A percentile compares a stretch with the other conserved stretches of the same genome.
Evolutionary conservation across 2,329 filamentous ascomycete species (phyloP).

Genomic region (Ceratocystis colombiana): DNA sequence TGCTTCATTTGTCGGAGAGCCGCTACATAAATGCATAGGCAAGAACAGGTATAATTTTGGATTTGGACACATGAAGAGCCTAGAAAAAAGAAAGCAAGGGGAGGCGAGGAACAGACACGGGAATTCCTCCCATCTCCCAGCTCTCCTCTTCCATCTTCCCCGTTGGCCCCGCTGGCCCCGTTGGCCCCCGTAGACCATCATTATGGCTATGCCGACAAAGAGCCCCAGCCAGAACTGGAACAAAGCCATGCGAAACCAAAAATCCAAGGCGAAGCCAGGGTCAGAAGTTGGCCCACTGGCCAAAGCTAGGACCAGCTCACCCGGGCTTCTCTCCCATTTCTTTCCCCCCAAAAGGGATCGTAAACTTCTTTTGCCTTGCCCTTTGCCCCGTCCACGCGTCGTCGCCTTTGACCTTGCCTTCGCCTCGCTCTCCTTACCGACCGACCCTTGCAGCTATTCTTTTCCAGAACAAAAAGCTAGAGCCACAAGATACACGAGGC

Average conservation of each 20-base stretch:
- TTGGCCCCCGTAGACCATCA: background rate
- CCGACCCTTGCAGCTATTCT: conserved; percentile 10
- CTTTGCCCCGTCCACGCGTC: background rate
- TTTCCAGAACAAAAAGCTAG: conserved; percentile 11
- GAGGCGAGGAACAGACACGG: background rate
- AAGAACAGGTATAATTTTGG: no score
- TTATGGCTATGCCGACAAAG: conserved; percentile 7
- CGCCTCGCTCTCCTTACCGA: no score
- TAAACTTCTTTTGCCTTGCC: background rate
- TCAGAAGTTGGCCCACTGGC: background rate
- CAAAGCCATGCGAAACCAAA: background rate
- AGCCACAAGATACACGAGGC: background rate
- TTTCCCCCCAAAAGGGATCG: background rate
- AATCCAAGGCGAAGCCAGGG: background rate
- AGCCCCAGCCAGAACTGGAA: conserved; percentile 2
- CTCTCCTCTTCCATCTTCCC: background rate
- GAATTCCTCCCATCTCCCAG: background rate
- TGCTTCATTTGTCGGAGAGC: no score
- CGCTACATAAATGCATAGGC: no score
- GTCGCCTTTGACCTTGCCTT: no score
- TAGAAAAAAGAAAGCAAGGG: background rate
- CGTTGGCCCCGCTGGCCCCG: conserved; percentile 2
- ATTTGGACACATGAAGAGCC: background rate
- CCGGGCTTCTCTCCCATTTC: background rate
- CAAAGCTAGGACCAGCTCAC: background rate